Percentiles rank a stretch among this genome's conserved stretches.
Evolutionary conservation across 257 asterid genomes (phyloP).

Genomic region (Penstemon davidsonii): DNA sequence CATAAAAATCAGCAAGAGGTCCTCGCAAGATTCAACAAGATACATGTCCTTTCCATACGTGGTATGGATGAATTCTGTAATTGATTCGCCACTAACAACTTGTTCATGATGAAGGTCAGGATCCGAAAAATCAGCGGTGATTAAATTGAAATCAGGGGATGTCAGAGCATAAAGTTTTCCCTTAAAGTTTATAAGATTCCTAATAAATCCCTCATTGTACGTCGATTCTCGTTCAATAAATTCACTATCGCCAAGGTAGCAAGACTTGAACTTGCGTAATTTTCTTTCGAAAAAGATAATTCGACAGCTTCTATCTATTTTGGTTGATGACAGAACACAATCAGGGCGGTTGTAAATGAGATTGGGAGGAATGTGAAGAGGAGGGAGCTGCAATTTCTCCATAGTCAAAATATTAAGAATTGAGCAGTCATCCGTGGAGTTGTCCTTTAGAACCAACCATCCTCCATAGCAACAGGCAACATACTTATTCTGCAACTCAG

Average conservation of each 20-base stretch:
- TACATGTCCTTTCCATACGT: not conserved
- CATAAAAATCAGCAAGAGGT: not conserved
- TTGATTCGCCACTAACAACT: constrained; percentile 1
- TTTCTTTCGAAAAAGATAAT: not conserved
- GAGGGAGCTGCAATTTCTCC: constrained; percentile 3
- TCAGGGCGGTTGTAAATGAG: too few species aligned
- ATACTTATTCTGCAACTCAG: constrained; percentile 6
- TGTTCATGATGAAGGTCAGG: not conserved
- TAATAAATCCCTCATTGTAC: not conserved
- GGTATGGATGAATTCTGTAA: not conserved
- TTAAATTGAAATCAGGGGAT: not conserved
- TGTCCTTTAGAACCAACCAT: not conserved
- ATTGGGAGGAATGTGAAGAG: not conserved
- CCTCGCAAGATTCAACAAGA: constrained; percentile 5
- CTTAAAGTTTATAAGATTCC: not conserved
- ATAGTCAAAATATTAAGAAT: constrained; percentile 4
- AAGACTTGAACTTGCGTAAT: not conserved
- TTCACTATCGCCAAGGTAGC: constrained; percentile 18
- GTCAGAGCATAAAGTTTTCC: constrained; percentile 8
- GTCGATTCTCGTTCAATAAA: not conserved
- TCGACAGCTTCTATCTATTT: constrained; percentile 12
- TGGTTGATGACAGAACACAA: constrained; percentile 12
- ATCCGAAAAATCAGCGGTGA: constrained; percentile 13
- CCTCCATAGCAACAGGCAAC: constrained; percentile 9
- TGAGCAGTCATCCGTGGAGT: constrained; percentile 23